These are phyloP conservation scores for Infundibulicybe gibba DNA, from an alignment of 768 basidiomycete genomes.

Conservation along the genomic window DNA sequence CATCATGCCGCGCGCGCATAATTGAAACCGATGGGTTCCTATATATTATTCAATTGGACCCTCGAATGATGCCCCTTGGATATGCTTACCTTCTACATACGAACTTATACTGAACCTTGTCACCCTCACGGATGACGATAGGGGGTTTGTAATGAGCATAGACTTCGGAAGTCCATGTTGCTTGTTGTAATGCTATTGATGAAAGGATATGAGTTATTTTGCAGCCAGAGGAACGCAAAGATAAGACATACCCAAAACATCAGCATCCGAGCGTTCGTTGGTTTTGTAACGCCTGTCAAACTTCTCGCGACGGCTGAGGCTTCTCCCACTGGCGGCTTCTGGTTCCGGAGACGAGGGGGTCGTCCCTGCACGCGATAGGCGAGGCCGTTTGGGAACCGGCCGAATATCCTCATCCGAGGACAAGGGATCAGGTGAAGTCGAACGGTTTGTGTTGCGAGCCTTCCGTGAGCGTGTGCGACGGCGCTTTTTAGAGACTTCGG, in stretches of 20 bases:
- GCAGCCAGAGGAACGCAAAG: not conserved
- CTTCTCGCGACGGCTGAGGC: not conserved
- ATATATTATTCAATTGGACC: not conserved
- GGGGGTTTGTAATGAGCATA: slow-evolving; percentile 14
- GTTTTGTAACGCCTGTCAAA: slow-evolving; percentile 5
- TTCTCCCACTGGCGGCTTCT: too few relatives aligned
- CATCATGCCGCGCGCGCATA: slow-evolving; percentile 13
- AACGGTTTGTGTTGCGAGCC: too few relatives aligned
- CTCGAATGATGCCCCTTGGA: not conserved
- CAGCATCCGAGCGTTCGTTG: slow-evolving; percentile 5
- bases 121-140: slow-evolving; percentile 3
- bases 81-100: slow-evolving; percentile 5
- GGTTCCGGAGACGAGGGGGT: too few relatives aligned
- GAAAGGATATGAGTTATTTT: not conserved
- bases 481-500: too few relatives aligned
- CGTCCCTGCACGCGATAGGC: too few relatives aligned
- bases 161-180: slow-evolving; percentile 6
- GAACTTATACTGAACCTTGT: slow-evolving; percentile 9
- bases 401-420: too few relatives aligned
- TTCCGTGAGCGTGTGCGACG: too few relatives aligned
- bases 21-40: slow-evolving; percentile 9
- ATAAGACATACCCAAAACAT: slow-evolving; percentile 11
- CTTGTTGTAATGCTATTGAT: slow-evolving; percentile 3
- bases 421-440: too few relatives aligned
- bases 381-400: too few relatives aligned